These are phyloP conservation scores for Lotus japonicus DNA, from an alignment of 306 rosid genomes.

Conservation along the genomic window DNA sequence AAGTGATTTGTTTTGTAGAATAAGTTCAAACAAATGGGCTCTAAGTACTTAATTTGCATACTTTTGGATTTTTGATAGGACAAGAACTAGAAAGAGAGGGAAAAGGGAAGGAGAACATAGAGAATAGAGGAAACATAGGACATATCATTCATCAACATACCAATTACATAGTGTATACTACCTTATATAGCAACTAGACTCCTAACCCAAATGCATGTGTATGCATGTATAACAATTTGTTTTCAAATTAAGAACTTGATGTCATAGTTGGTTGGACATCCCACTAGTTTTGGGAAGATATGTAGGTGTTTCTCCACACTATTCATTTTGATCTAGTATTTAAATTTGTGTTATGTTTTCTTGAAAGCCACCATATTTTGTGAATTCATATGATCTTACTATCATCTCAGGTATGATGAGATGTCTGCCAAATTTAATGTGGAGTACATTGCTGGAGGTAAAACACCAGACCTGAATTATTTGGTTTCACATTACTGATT, in stretches of 20 bases:
- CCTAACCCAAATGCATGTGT: no score
- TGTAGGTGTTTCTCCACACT: neutral
- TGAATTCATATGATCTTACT: neutral
- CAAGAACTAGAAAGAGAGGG: no score
- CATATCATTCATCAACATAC: no score
- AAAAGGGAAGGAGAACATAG: no score
- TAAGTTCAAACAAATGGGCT: neutral
- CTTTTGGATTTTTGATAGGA: neutral
- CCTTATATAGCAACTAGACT: no score
- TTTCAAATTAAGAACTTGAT: neutral
- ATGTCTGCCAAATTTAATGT: constrained; percentile 50
- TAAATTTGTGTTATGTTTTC: neutral
- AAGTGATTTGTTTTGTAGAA: no score
- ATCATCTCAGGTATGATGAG: constrained; percentile 65
- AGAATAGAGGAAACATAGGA: no score
- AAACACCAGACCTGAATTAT: constrained; percentile 14
- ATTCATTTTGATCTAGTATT: neutral
- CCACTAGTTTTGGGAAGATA: neutral
- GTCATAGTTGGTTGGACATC: neutral
- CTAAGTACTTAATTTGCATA: neutral
- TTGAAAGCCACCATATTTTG: neutral
- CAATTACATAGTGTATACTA: no score
- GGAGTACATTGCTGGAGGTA: constrained; percentile 98
- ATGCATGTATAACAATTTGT: no score
- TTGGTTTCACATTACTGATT: neutral